These are phyloP conservation scores for Neltuma alba DNA, from an alignment of 306 rosid species.

Conservation along the genomic window DNA sequence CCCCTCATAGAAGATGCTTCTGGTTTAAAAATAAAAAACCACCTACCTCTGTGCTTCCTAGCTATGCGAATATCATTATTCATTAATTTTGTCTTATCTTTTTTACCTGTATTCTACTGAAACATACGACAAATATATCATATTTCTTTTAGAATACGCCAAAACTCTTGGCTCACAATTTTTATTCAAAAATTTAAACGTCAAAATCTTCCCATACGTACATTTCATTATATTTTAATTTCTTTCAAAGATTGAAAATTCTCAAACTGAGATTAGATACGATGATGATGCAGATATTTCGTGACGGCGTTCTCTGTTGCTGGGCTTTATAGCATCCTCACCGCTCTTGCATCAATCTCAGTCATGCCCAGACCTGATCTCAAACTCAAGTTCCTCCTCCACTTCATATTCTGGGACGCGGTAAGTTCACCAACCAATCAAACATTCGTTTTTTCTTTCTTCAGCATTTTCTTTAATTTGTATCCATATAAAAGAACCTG, in stretches of 20 bases:
- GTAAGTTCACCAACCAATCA: conserved; percentile 46
- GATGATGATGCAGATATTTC: conserved; percentile 63
- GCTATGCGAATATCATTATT: background rate
- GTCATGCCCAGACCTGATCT: conserved; percentile 49
- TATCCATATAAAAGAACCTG: too few relatives aligned
- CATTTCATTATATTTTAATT: too few relatives aligned
- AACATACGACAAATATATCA: background rate
- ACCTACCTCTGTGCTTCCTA: background rate
- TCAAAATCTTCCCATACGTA: too few relatives aligned
- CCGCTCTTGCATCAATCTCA: conserved; percentile 60
- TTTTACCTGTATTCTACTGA: background rate
- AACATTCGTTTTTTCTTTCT: too few relatives aligned
- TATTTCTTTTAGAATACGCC: too few relatives aligned
- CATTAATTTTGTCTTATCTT: conserved; percentile 9
- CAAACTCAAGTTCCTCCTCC: conserved; percentile 54
- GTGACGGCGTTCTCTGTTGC: conserved; percentile 73
- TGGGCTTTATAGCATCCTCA: conserved; percentile 71
- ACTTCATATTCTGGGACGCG: conserved; percentile 62
- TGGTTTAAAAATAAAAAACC: background rate
- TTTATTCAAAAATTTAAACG: too few relatives aligned
- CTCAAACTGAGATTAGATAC: background rate
- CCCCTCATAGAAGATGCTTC: background rate
- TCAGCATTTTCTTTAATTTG: too few relatives aligned
- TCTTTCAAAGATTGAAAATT: background rate
- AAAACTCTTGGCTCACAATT: too few relatives aligned